These are phyloP conservation scores for Blastobotrys buckinghamii DNA, from an alignment of 1,139 yeast genomes.

Conservation along the genomic window DNA sequence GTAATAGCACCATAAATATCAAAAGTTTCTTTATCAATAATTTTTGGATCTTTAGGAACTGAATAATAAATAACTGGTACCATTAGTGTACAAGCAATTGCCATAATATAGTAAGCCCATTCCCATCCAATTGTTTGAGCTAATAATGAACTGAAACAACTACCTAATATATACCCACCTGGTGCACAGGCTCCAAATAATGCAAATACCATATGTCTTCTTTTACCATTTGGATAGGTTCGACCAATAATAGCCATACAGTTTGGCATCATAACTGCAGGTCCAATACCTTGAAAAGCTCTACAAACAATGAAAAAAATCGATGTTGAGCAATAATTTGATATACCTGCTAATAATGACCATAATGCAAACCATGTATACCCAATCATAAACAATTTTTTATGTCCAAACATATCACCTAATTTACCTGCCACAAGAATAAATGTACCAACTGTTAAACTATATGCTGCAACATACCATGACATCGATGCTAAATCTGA, in stretches of 20 bases:
- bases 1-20: slow-evolving; percentile 45
- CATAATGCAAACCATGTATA: slow-evolving; percentile 44
- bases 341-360: slow-evolving; percentile 48
- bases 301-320: slow-evolving; percentile 48
- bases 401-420: slow-evolving; percentile 62
- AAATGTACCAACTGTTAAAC: slow-evolving; percentile 57
- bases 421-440: slow-evolving; percentile 55
- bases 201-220: slow-evolving; percentile 42
- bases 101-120: slow-evolving; percentile 48
- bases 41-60: slow-evolving; percentile 36
- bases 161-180: slow-evolving; percentile 48
- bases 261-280: slow-evolving; percentile 53
- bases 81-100: slow-evolving; percentile 34
- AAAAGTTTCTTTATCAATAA: slow-evolving; percentile 23
- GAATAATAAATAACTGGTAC: slow-evolving; percentile 35
- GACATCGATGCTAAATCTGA: slow-evolving; percentile 40
- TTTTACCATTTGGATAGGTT: slow-evolving; percentile 42
- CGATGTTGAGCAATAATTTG: slow-evolving; percentile 39
- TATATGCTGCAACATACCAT: slow-evolving; percentile 57
- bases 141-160: slow-evolving; percentile 42
- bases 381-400: slow-evolving; percentile 43
- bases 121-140: slow-evolving; percentile 48
- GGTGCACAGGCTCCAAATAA: slow-evolving; percentile 58
- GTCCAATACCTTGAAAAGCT: slow-evolving; percentile 57
- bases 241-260: slow-evolving; percentile 51